These are phyloP conservation scores for Fabrea salina DNA, from an alignment of 169 alveolate species.

Conservation along the genomic window DNA sequence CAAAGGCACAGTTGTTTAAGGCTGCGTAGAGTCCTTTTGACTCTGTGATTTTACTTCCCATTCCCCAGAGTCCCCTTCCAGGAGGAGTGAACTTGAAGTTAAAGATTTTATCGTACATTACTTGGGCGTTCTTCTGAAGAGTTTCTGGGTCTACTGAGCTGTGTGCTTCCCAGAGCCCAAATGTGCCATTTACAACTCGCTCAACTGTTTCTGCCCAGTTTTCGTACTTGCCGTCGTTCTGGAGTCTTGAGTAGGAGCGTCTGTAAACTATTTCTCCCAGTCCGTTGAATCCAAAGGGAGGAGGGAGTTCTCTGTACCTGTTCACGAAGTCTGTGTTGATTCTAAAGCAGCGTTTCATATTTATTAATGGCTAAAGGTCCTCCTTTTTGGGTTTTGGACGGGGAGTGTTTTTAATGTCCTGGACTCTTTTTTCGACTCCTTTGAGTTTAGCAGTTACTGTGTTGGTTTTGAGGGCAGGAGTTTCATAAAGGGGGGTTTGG, in stretches of 20 bases:
- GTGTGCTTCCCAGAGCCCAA: slow-evolving; percentile 27
- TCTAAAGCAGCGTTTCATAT: too few relatives aligned
- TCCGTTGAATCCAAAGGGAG: slow-evolving; percentile 57
- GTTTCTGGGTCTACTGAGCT: not conserved
- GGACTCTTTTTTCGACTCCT: slow-evolving; percentile 4
- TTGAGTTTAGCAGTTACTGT: not conserved
- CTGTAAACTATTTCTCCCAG: slow-evolving; percentile 57
- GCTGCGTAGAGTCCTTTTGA: slow-evolving; percentile 50
- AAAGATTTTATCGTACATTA: slow-evolving; percentile 49
- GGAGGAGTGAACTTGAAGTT: slow-evolving; percentile 60
- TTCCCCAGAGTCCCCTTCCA: slow-evolving; percentile 65
- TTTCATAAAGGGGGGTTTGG: not conserved
- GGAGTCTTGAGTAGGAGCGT: slow-evolving; percentile 42
- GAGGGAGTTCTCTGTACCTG: not conserved
- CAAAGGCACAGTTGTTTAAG: slow-evolving; percentile 60
- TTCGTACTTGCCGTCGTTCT: slow-evolving; percentile 36
- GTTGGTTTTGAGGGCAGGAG: not conserved
- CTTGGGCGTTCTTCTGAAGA: slow-evolving; percentile 31
- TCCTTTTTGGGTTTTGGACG: too few relatives aligned
- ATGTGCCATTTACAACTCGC: slow-evolving; percentile 54
- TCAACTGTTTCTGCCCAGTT: slow-evolving; percentile 56
- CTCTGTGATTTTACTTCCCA: slow-evolving; percentile 61
- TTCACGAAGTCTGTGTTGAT: not conserved
- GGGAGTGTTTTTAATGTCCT: not conserved
- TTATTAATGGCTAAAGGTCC: too few relatives aligned